These are phyloP conservation scores for Hyaloscypha variabilis DNA, from an alignment of 495 filamentous ascomycete species.

Conservation along the genomic window DNA sequence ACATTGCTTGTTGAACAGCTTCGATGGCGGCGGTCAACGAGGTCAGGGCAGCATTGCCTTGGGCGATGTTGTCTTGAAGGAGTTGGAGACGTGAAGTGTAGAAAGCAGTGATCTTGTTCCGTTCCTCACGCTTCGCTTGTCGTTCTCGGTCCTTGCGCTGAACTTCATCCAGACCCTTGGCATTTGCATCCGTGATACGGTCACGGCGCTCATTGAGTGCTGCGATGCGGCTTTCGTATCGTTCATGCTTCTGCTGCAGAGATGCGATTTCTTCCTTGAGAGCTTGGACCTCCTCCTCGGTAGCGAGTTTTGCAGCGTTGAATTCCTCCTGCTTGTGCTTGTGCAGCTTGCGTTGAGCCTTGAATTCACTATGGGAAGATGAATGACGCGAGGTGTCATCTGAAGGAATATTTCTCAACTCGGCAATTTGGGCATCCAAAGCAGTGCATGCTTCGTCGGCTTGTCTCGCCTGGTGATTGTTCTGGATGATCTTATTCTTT, in stretches of 20 bases:
- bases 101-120: conserved; percentile 55
- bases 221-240: conserved; percentile 71
- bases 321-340: conserved; percentile 61
- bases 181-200: conserved; percentile 75
- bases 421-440: conserved; percentile 66
- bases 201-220: conserved; percentile 80
- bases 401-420: conserved; percentile 63
- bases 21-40: neutral
- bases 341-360: conserved; percentile 59
- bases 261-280: conserved; percentile 68
- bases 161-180: conserved; percentile 72
- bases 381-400: conserved; percentile 37
- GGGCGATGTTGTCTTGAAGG: conserved; percentile 15
- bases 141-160: conserved; percentile 72
- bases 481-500: conserved; percentile 73
- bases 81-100: conserved; percentile 19
- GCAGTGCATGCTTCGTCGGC: conserved; percentile 73
- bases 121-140: conserved; percentile 65
- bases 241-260: conserved; percentile 75
- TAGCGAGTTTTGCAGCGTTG: conserved; percentile 60
- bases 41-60: conserved; percentile 9
- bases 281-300: conserved; percentile 63
- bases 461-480: conserved; percentile 79
- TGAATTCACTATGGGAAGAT: conserved; percentile 20
- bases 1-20: conserved; percentile 11